Conservation (phyloP, 805 yeast species). For the Metschnikowia shivogae region DNA sequence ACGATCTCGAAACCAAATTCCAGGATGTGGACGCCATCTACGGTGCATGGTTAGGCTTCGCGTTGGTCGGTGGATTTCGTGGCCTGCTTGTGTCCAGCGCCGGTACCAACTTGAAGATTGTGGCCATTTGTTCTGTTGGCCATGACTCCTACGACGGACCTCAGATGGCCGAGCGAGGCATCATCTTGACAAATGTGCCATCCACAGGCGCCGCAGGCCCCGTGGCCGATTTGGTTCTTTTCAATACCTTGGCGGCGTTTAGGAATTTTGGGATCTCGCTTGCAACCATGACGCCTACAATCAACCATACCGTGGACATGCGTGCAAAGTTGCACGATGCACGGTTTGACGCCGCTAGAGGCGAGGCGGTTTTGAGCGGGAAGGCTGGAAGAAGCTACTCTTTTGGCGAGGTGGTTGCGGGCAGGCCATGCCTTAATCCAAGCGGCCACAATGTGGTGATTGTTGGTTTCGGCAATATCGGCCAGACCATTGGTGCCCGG, state of each 20-base stretch:
- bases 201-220: conserved; percentile 56
- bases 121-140: conserved; percentile 57
- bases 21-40: conserved; percentile 49
- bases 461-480: conserved; percentile 76
- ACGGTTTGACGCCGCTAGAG: conserved; percentile 29
- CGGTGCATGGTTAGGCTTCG: conserved; percentile 57
- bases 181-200: conserved; percentile 57
- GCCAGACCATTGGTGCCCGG: conserved; percentile 57
- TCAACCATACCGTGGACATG: conserved; percentile 43
- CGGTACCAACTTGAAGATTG: conserved; percentile 45
- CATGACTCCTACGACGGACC: conserved; percentile 47
- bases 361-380: conserved; percentile 26
- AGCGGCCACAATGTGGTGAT: conserved; percentile 55
- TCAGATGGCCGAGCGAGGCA: conserved; percentile 37
- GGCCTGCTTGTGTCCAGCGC: conserved; percentile 39
- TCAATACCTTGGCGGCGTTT: conserved; percentile 54
- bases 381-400: conserved; percentile 16
- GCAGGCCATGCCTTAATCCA: conserved; percentile 46
- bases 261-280: conserved; percentile 52
- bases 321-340: conserved; percentile 37
- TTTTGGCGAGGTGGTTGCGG: conserved; percentile 45
- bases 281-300: conserved; percentile 30
- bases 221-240: conserved; percentile 70
- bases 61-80: conserved; percentile 48
- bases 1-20: conserved; percentile 39